Base-by-base conservation (phyloP, 2,329 filamentous ascomycete genomes). In the Paraphoma sp. region DNA sequence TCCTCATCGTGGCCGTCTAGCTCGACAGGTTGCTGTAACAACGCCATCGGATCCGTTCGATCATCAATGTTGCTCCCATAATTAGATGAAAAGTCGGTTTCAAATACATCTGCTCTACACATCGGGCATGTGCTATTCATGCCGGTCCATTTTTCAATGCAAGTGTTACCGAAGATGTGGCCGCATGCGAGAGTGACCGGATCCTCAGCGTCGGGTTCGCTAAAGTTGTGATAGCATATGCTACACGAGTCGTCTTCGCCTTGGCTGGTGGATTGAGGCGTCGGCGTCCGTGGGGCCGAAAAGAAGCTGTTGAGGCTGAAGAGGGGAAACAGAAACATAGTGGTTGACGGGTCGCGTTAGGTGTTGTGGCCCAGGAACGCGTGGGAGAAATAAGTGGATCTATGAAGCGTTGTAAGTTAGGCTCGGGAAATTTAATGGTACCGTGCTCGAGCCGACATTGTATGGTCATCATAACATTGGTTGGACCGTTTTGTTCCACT, bases 141-240 rank as follows among this genome's bases (percentile, higher is more conserved):
- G 8, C 18, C 23, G 7, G 41, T 52, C 65, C 60, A 68, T 16
- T 31, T 58, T 12, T 44, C 14, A 17, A 65, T 59, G 48, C 59
- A 65, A 14, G 41, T 50, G 17, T 31, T 40, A n/a, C 63, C 64
- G 52, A 64, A 64, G 41, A 60, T 44, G 54, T 67, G 64, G 9
- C 60, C 50, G 50, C 56, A 65, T 12, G 40, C 31, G 16, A 63
- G 60, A 36, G 60, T 51, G 16, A 59, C 33, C 28, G 58, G 57
- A n/a, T 46, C 23, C 41, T 67, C 60, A 16, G 55, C 36, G 47
- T 47, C 49, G 6, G 49, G 23, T 16, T 12, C 48, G 48, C 44
- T 40, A 43, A 43, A 45, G 33, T 36, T 47, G 53, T 54, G 43
- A 33, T 56, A 63, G 45, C 60, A 68, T 28, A 58, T 66, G 42